A percentile compares a stretch with the other conserved stretches of the same genome.
Conservation (phyloP, 164 flowering plant genomes). For the Pachysandra terminalis region DNA sequence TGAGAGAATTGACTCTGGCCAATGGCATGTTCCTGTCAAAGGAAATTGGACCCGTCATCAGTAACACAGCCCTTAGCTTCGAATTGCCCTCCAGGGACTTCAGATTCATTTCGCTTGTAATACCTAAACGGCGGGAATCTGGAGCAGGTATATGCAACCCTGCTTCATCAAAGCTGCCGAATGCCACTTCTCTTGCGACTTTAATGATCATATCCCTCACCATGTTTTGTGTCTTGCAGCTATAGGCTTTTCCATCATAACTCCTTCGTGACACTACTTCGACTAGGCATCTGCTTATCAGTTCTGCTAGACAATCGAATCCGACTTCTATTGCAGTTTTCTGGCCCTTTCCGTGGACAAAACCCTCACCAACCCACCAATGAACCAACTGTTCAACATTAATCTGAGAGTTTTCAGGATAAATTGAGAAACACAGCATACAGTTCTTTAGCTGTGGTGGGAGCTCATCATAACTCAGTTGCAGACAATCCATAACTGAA, state of each 20-base stretch:
- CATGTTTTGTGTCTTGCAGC: slow-evolving; percentile 26
- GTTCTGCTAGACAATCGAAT: slow-evolving; percentile 13
- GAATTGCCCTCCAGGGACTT: slow-evolving; percentile 1
- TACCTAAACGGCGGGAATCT: slow-evolving; percentile 10
- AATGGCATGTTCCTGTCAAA: slow-evolving; percentile 1
- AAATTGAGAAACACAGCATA: slow-evolving; percentile 22
- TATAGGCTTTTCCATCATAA: slow-evolving; percentile 25
- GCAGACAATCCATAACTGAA: slow-evolving; percentile 17
- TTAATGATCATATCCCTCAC: slow-evolving; percentile 20
- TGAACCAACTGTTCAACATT: slow-evolving; percentile 13
- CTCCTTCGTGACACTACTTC: slow-evolving; percentile 16
- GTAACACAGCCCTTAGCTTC: slow-evolving; percentile 20
- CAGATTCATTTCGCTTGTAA: background rate
- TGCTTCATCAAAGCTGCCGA: slow-evolving; percentile 14
- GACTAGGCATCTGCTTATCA: slow-evolving; percentile 18
- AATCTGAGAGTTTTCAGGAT: slow-evolving; percentile 21
- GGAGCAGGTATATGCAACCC: background rate
- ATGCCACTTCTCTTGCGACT: slow-evolving; percentile 15
- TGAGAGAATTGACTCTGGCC: slow-evolving; percentile 10
- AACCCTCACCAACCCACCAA: slow-evolving; percentile 27
- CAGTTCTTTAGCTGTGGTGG: slow-evolving; percentile 17
- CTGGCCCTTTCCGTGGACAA: slow-evolving; percentile 3
- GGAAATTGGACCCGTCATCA: background rate
- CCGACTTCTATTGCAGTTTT: slow-evolving; percentile 15
- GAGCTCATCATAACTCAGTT: slow-evolving; percentile 26